Percentiles rank a stretch among this genome's conserved stretches.
Conservation (phyloP, 495 filamentous ascomycete species). For the Xylaria castorea region DNA sequence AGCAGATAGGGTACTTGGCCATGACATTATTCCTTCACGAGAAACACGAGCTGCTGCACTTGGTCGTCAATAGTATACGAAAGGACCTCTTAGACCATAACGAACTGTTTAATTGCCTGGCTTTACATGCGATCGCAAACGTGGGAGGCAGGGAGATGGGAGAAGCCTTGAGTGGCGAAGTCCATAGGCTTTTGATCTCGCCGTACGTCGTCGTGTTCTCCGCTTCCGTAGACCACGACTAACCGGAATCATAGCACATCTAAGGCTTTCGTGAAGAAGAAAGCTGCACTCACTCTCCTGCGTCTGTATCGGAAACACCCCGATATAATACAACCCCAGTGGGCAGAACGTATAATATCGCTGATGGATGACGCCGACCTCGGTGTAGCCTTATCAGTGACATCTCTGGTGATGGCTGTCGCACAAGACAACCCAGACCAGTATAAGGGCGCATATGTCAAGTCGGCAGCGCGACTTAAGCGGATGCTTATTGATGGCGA, state of each 20-base stretch:
- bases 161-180: conserved; percentile 89
- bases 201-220: conserved; percentile 66
- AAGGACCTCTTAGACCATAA: conserved; percentile 95
- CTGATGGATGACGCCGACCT: conserved; percentile 97
- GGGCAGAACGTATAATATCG: conserved; percentile 96
- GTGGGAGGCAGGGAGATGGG: conserved; percentile 97
- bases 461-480: conserved; percentile 88
- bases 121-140: conserved; percentile 98
- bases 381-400: conserved; percentile 93
- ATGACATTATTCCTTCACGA: conserved; percentile 98
- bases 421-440: conserved; percentile 92
- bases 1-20: conserved; percentile 98
- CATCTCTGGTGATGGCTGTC: conserved; percentile 93
- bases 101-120: conserved; percentile 96
- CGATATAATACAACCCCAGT: conserved; percentile 91
- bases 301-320: conserved; percentile 94
- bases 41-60: conserved; percentile 91
- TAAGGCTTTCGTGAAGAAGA: conserved; percentile 99
- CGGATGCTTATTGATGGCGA: conserved; percentile 88
- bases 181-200: conserved; percentile 93
- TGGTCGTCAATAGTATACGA: conserved; percentile 98
- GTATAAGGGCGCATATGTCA: conserved; percentile 93
- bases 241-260: conserved; percentile 68
- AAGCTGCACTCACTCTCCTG: conserved; percentile 95
- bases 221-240: background rate